A percentile compares a stretch with the other conserved stretches of the same genome.
These are phyloP conservation scores for Fusarium odoratissimum DNA, from an alignment of 2,329 filamentous ascomycete species.

Conservation along the genomic window DNA sequence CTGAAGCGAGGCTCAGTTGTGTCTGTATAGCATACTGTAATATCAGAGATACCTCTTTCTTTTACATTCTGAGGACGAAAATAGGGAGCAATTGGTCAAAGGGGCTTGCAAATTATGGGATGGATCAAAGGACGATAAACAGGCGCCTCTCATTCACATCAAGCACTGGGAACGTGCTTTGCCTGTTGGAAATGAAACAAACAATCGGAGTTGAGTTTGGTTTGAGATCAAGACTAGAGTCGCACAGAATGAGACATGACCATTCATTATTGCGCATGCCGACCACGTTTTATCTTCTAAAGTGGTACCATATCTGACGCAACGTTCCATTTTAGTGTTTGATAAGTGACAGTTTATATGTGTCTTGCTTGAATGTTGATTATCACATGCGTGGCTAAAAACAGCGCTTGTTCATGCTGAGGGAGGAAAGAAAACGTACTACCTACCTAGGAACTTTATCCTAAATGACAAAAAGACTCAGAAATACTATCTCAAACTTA, in stretches of 20 bases:
- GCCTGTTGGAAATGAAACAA: slow-evolving; percentile 15
- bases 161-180: slow-evolving; percentile 19
- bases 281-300: slow-evolving; percentile 21
- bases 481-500: no score
- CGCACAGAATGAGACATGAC: slow-evolving; percentile 41
- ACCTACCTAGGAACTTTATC: no score
- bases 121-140: slow-evolving; percentile 26
- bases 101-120: slow-evolving; percentile 30
- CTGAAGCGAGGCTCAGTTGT: slow-evolving; percentile 38
- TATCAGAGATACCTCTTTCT: slow-evolving; percentile 50
- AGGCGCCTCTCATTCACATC: slow-evolving; percentile 19
- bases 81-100: slow-evolving; percentile 40
- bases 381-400: slow-evolving; percentile 31
- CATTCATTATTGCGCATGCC: slow-evolving; percentile 28
- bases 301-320: slow-evolving; percentile 25
- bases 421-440: not conserved
- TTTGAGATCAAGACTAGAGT: slow-evolving; percentile 14
- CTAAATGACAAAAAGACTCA: no score
- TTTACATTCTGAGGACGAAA: slow-evolving; percentile 40
- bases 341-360: not conserved
- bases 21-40: slow-evolving; percentile 51
- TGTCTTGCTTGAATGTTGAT: not conserved
- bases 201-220: slow-evolving; percentile 5
- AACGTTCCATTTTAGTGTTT: slow-evolving; percentile 3
- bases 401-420: not conserved